Percentiles rank a stretch among this genome's conserved stretches.
Evolutionary conservation across 805 yeast species (phyloP).

Genomic region (Tetrapisispora pingtungensis): DNA sequence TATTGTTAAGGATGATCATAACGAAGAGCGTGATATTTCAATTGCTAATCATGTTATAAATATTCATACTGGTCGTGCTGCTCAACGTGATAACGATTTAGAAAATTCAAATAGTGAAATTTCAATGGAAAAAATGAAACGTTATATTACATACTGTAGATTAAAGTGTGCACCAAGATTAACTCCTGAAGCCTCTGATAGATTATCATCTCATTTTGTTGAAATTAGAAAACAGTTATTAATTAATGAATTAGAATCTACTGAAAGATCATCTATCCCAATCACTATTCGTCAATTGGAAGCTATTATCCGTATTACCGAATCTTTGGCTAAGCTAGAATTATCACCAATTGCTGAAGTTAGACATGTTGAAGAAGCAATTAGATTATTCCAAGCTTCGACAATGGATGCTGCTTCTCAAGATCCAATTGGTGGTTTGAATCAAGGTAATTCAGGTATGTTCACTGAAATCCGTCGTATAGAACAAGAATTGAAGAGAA

Average conservation of each 20-base stretch:
- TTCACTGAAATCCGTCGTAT: conserved; percentile 66
- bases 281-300: conserved; percentile 96
- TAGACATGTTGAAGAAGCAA: conserved; percentile 91
- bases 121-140: conserved; percentile 81
- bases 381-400: conserved; percentile 87
- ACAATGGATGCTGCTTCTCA: conserved; percentile 85
- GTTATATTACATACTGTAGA: conserved; percentile 86
- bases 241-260: conserved; percentile 66
- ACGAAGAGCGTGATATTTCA: conserved; percentile 70
- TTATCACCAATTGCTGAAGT: conserved; percentile 76
- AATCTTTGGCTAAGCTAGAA: conserved; percentile 80
- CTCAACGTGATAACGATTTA: conserved; percentile 35
- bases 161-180: conserved; percentile 87
- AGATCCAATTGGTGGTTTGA: conserved; percentile 39
- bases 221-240: conserved; percentile 78
- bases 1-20: conserved; percentile 92
- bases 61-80: conserved; percentile 72
- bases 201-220: conserved; percentile 84
- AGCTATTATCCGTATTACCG: conserved; percentile 93
- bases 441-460: conserved; percentile 46
- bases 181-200: conserved; percentile 81
- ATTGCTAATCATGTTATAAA: conserved; percentile 94
- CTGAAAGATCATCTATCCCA: conserved; percentile 90
- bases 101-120: conserved; percentile 65
- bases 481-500: conserved; percentile 75